phyloP scores from a whole-genome alignment of 306 rosid genomes.

The Trifolium subterraneum region DNA sequence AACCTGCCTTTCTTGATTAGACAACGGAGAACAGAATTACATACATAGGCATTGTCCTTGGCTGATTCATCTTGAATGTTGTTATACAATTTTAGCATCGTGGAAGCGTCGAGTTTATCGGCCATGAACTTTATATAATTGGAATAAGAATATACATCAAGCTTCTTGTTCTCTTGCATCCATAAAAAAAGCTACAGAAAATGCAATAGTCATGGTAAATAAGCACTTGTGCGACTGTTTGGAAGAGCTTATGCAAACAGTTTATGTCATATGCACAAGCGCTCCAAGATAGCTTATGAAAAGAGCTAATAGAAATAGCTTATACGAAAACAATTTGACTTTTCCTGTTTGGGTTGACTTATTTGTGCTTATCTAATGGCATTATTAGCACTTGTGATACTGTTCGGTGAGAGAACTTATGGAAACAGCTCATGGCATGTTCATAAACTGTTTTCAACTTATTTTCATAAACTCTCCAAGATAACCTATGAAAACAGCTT shows the following conservation, averaged over 20 bases:
- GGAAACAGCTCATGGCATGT: neutral
- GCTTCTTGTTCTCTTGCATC: constrained; percentile 81
- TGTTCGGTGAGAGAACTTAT: neutral
- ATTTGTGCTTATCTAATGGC: neutral
- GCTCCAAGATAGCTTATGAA: neutral
- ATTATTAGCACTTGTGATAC: neutral
- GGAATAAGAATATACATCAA: constrained; percentile 69
- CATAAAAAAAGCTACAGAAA: constrained; percentile 89
- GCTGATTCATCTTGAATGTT: constrained; percentile 63
- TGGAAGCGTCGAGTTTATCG: constrained; percentile 62
- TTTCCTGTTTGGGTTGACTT: neutral
- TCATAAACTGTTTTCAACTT: neutral
- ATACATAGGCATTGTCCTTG: constrained; percentile 62
- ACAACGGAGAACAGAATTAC: constrained; percentile 82
- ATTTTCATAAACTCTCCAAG: neutral
- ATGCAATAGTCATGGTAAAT: constrained; percentile 46
- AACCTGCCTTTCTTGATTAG: constrained; percentile 69
- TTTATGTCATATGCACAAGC: neutral
- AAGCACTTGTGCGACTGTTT: neutral
- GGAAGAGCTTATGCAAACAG: neutral
- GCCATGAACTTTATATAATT: constrained; percentile 75
- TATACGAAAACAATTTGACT: neutral
- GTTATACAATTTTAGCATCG: constrained; percentile 63
- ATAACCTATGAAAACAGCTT: neutral
- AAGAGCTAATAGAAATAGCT: neutral